Percentiles rank a stretch among this genome's conserved stretches.
Evolutionary conservation across 1,139 yeast genomes (phyloP).

Genomic region (Suhomyces anneliseae): DNA sequence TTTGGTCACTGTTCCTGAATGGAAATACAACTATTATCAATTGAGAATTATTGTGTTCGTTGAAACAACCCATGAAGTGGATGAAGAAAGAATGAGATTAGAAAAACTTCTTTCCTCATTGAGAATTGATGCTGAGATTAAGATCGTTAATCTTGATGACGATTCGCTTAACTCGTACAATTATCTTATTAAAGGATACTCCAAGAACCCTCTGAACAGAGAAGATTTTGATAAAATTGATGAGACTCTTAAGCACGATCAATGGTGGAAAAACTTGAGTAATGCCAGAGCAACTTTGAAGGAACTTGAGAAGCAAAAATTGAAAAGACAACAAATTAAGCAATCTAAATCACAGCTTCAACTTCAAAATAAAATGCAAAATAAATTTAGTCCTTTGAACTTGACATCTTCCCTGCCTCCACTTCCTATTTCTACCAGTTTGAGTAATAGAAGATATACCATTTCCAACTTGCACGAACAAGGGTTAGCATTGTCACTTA

Average conservation of each 20-base stretch:
- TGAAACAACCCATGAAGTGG: constrained; percentile 67
- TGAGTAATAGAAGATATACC: constrained; percentile 43
- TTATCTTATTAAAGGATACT: constrained; percentile 69
- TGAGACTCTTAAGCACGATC: constrained; percentile 35
- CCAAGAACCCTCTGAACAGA: constrained; percentile 28
- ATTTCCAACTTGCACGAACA: constrained; percentile 63
- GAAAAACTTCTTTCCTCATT: constrained; percentile 64
- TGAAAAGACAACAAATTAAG: constrained; percentile 9
- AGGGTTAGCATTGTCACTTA: constrained; percentile 65
- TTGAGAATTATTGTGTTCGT: constrained; percentile 88
- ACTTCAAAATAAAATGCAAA: background rate
- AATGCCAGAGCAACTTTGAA: constrained; percentile 51
- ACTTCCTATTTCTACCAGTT: constrained; percentile 14
- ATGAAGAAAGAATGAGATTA: constrained; percentile 66
- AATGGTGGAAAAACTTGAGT: constrained; percentile 68
- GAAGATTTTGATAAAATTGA: constrained; percentile 34
- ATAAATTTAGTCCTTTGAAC: constrained; percentile 27
- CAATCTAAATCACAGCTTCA: constrained; percentile 5
- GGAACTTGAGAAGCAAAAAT: constrained; percentile 33
- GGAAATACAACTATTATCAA: constrained; percentile 70
- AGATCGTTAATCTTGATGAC: constrained; percentile 65
- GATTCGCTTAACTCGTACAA: constrained; percentile 68
- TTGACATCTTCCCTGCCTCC: constrained; percentile 13
- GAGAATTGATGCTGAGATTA: constrained; percentile 76
- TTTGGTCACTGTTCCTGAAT: constrained; percentile 84